These are phyloP conservation scores for Gossypium davidsonii DNA, from an alignment of 441 rosid genomes.

Conservation along the genomic window DNA sequence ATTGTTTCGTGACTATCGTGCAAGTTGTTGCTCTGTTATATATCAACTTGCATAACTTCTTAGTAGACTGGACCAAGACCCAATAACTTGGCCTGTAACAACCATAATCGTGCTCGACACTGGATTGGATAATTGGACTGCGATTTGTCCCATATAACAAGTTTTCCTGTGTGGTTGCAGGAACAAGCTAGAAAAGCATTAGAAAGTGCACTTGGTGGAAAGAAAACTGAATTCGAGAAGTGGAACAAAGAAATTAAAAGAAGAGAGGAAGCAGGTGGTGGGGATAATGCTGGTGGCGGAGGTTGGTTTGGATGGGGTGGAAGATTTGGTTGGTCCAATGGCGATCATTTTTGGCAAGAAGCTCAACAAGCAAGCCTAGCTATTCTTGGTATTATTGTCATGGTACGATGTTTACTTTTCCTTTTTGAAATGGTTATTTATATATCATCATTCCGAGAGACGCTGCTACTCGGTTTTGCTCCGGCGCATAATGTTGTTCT, in stretches of 20 bases:
- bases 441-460: not conserved
- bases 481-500: constrained; percentile 7
- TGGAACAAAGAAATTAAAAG: constrained; percentile 81
- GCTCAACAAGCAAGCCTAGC: constrained; percentile 58
- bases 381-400: constrained; percentile 49
- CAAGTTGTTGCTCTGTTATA: too few relatives aligned
- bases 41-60: too few relatives aligned
- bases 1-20: too few relatives aligned
- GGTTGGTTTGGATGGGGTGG: constrained; percentile 90
- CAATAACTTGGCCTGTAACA: too few relatives aligned
- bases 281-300: constrained; percentile 52
- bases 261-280: constrained; percentile 73
- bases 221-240: constrained; percentile 69
- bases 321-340: constrained; percentile 64
- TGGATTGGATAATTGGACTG: too few relatives aligned
- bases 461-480: not conserved
- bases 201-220: constrained; percentile 83
- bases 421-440: not conserved
- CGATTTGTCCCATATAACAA: not conserved
- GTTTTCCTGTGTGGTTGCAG: constrained; percentile 28
- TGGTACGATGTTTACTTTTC: constrained; percentile 41
- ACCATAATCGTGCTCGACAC: too few relatives aligned
- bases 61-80: too few relatives aligned
- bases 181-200: constrained; percentile 85
- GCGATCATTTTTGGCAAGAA: constrained; percentile 77